Evolutionary conservation across 1,284 basidiomycete genomes (phyloP).

Genomic region (Ustilago xerochloae): DNA sequence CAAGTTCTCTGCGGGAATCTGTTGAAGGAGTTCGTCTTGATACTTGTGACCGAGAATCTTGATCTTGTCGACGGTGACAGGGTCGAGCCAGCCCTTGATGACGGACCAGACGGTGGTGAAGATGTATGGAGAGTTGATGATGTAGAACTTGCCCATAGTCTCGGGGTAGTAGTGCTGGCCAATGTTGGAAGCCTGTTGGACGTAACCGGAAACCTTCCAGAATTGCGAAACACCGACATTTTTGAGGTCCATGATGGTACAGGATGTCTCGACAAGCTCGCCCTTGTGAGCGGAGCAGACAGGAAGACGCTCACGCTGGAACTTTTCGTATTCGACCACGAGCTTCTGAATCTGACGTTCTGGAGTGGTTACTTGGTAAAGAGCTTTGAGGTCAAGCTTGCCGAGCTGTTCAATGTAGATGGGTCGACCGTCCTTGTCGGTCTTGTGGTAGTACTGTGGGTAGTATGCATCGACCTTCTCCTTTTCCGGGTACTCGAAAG

Average conservation of each 20-base stretch:
- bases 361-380: constrained; percentile 76
- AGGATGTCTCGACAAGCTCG: constrained; percentile 94
- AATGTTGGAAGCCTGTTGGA: constrained; percentile 80
- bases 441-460: constrained; percentile 94
- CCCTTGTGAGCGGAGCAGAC: constrained; percentile 80
- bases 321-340: constrained; percentile 93
- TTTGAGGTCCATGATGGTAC: constrained; percentile 94
- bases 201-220: constrained; percentile 88
- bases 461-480: constrained; percentile 88
- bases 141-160: constrained; percentile 95
- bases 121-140: constrained; percentile 83
- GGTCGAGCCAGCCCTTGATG: constrained; percentile 94
- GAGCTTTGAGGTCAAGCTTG: constrained; percentile 84
- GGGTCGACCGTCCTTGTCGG: constrained; percentile 95
- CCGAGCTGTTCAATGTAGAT: constrained; percentile 95
- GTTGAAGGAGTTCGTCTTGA: constrained; percentile 56
- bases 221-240: constrained; percentile 85
- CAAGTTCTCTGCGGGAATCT: constrained; percentile 82
- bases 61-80: constrained; percentile 86
- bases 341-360: constrained; percentile 91
- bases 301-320: constrained; percentile 76
- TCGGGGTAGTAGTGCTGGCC: constrained; percentile 84
- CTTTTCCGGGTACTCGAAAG: constrained; percentile 89
- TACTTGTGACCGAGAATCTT: constrained; percentile 62
- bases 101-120: constrained; percentile 89